Evolutionary conservation across 2,329 filamentous ascomycete species (phyloP), one percentile per base, ranked within the genome.

Genomic region (Arthrobotrys megalospora): DNA sequence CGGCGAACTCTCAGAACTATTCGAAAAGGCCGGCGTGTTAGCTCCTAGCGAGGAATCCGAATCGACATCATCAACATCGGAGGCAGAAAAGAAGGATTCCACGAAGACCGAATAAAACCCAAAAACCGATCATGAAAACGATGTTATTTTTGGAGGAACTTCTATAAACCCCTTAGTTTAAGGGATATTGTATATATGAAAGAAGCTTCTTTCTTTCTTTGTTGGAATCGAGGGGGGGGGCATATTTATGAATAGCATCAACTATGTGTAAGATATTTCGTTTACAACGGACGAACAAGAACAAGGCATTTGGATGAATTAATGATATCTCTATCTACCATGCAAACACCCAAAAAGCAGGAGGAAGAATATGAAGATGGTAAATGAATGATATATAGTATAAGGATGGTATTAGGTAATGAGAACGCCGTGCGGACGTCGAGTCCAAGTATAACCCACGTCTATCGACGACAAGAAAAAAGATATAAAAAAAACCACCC

Each of bases 11-110:
- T 93, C 94, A 7, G 96, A 96, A 88, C 85, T 98, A 84, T 87
- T 99, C 62, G 93, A 97, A 83, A 92, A 97, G 85, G 97, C 97
- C 88, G 90, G 90, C 79, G 93, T 98, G n/a, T 85, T 99, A 70
- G 89, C 91, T 14, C 85, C 88, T 1, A 88, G 90, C 77, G 90
- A 91, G 80, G 83, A 82, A 41, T 12, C 36, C 10, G 34, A 60
- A 60, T 7, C 55, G 4, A n/a, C 55, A 43, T 28, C 53, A 28
- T 60, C 55, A 6, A 3, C 55, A 58, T 10, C 52, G 12, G 32
- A 58, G 36, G 53, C 16, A 1, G 55, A 60, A 19, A 43, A 60
- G 55, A 41, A 60, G 28, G 36, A 43, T 43, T 43, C 24, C 6
- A 28, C 32, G 12, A 60, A 60, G 36, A n/a, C 16, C 34, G 55